phyloP scores from a whole-genome alignment of 352 stramenopile species.

The Pythium brachiatum region DNA sequence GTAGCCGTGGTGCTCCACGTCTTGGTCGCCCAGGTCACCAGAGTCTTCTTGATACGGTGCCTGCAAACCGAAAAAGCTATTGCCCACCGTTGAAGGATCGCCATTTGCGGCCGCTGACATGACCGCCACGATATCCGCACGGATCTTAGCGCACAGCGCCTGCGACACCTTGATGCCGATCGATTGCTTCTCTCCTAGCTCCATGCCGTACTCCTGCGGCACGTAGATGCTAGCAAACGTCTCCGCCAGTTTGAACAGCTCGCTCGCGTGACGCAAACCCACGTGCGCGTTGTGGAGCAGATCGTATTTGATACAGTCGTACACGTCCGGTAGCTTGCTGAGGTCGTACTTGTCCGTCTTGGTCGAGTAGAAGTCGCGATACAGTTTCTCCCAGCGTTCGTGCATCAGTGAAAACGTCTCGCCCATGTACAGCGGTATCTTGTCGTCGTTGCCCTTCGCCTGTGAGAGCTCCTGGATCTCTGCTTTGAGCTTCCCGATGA shows the following conservation, averaged over 20 bases:
- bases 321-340: constrained; percentile 96
- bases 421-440: constrained; percentile 91
- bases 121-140: constrained; percentile 85
- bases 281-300: constrained; percentile 97
- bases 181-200: constrained; percentile 91
- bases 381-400: constrained; percentile 94
- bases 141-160: constrained; percentile 98
- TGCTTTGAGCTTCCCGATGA: constrained; percentile 72
- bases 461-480: constrained; percentile 74
- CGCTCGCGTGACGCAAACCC: constrained; percentile 80
- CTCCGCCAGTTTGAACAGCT: constrained; percentile 94
- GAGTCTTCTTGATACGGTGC: constrained; percentile 23
- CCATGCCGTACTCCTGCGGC: constrained; percentile 95
- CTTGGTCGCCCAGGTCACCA: constrained; percentile 49
- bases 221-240: constrained; percentile 96
- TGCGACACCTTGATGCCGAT: constrained; percentile 96
- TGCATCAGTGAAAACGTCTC: constrained; percentile 95
- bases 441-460: constrained; percentile 82
- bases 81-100: constrained; percentile 30
- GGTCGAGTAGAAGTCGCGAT: constrained; percentile 93
- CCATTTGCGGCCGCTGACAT: constrained; percentile 57
- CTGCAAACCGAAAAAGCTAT: constrained; percentile 36
- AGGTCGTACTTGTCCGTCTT: constrained; percentile 92
- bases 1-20: constrained; percentile 87
- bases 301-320: constrained; percentile 98